Evolutionary conservation across 2,329 filamentous ascomycete genomes (phyloP).

Genomic region (Aspergillus floridensis): DNA sequence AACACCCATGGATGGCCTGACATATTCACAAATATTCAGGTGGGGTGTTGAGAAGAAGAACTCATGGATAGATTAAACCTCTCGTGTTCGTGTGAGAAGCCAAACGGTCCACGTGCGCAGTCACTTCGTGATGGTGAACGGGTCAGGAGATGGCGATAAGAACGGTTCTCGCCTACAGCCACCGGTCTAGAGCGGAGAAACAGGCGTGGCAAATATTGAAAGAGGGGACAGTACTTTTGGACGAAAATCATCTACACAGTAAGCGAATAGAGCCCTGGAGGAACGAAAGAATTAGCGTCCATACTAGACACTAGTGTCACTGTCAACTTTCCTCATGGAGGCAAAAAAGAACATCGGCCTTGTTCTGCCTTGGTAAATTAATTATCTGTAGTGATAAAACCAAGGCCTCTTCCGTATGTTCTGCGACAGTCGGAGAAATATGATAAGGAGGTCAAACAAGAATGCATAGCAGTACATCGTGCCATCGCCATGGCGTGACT

Average conservation of each 20-base stretch:
- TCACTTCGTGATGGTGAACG: not conserved
- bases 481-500: slow-evolving; percentile 3
- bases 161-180: not conserved
- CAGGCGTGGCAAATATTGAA: not conserved
- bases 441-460: not conserved
- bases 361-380: not conserved
- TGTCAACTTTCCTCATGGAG: not conserved
- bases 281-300: not conserved
- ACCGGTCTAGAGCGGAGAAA: not conserved
- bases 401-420: not conserved
- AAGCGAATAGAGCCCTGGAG: not conserved
- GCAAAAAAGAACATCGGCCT: not conserved
- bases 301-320: not conserved
- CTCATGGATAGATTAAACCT: not conserved
- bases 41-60: not conserved
- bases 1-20: not conserved
- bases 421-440: not conserved
- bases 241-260: not conserved
- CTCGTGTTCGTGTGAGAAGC: not conserved
- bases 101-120: not conserved
- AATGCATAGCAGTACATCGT: not conserved
- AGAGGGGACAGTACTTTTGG: not conserved
- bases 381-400: not conserved
- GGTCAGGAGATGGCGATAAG: not conserved
- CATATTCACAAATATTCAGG: not conserved